phyloP scores from a whole-genome alignment of 306 rosid species.

The Malus sylvestris region DNA sequence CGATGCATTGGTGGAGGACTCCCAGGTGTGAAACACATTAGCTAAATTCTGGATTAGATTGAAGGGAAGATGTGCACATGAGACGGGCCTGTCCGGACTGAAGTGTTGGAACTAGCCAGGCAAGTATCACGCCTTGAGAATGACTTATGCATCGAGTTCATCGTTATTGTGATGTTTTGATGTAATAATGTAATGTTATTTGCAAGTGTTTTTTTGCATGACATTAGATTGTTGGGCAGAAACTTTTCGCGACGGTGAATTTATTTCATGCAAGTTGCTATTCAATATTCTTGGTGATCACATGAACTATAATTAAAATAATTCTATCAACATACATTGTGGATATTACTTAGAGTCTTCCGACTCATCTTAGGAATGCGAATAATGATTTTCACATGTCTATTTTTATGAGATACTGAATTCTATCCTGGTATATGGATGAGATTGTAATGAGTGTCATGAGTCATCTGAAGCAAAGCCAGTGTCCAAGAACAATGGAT shows the following conservation, averaged over 20 bases:
- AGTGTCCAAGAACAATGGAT: neutral
- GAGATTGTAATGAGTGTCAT: neutral
- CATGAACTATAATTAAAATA: no score
- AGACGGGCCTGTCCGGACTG: neutral
- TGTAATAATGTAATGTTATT: no score
- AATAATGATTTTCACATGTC: neutral
- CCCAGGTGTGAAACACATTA: neutral
- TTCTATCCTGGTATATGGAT: neutral
- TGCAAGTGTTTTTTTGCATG: neutral
- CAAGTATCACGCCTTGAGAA: neutral
- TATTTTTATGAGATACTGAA: neutral
- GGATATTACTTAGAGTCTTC: neutral
- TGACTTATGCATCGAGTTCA: no score
- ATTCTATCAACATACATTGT: neutral
- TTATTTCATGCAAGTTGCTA: rapidly evolving
- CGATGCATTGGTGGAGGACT: neutral
- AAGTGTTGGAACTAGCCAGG: neutral
- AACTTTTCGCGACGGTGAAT: rapidly evolving
- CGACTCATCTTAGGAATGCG: neutral
- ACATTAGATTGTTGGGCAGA: no score
- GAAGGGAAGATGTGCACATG: neutral
- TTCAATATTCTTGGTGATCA: neutral
- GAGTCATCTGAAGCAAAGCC: neutral
- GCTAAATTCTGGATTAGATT: no score
- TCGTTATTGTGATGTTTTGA: no score